phyloP scores from a whole-genome alignment of 306 rosid genomes.

The Ormosia emarginata region DNA sequence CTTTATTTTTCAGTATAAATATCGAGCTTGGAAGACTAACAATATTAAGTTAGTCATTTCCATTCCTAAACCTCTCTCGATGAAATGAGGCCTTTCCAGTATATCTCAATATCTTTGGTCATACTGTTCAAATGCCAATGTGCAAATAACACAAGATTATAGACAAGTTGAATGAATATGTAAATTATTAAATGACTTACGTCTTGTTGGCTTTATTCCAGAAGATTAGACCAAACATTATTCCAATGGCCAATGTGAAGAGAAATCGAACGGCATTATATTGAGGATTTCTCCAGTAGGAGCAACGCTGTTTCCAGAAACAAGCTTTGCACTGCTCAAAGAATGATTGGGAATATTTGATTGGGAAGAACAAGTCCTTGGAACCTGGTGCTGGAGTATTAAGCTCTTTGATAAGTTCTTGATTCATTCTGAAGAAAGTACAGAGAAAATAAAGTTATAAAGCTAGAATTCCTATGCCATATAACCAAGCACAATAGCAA shows the following conservation, averaged over 20 bases:
- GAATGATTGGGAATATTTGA: slow-evolving; percentile 58
- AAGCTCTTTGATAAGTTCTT: slow-evolving; percentile 41
- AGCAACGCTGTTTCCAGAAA: slow-evolving; percentile 52
- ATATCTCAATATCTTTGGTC: too few species aligned
- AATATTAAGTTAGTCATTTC: too few species aligned
- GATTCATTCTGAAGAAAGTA: slow-evolving; percentile 43
- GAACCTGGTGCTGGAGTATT: slow-evolving; percentile 50
- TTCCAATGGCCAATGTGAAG: slow-evolving; percentile 41
- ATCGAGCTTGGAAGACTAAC: too few species aligned
- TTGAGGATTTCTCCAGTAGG: slow-evolving; percentile 65
- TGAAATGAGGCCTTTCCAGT: too few species aligned
- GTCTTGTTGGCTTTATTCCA: slow-evolving; percentile 44
- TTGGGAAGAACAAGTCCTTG: slow-evolving; percentile 57
- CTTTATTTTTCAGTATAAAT: too few species aligned
- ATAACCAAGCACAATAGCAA: neutral
- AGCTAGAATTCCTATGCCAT: neutral
- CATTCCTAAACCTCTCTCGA: too few species aligned
- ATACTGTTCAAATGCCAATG: too few species aligned
- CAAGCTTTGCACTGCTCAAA: slow-evolving; percentile 56
- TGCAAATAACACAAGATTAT: neutral
- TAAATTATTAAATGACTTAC: slow-evolving; percentile 27
- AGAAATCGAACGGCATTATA: slow-evolving; percentile 51
- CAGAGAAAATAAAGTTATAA: neutral
- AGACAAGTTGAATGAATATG: neutral
- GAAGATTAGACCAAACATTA: slow-evolving; percentile 57